Evolutionary conservation across 2,329 filamentous ascomycete species (phyloP).

Genomic region (Phaeophleospora eucalypticola): DNA sequence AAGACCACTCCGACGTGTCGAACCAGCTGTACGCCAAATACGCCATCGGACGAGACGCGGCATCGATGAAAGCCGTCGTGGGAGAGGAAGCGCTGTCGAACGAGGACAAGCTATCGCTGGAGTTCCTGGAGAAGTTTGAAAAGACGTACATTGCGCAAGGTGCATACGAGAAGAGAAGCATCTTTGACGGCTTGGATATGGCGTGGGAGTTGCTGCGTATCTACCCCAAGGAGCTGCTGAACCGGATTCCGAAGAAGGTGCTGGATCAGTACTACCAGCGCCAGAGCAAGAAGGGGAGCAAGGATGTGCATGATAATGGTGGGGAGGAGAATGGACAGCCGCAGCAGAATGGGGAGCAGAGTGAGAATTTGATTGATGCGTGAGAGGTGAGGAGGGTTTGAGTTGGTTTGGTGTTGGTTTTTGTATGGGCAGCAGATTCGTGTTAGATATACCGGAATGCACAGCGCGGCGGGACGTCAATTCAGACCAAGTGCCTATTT

Average conservation of each 20-base stretch:
- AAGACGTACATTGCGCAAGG: conserved; percentile 89
- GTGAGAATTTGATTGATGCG: conserved; percentile 25
- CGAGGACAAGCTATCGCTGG: conserved; percentile 95
- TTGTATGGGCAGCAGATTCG: conserved; percentile 5
- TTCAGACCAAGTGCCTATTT: neutral
- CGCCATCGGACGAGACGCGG: conserved; percentile 95
- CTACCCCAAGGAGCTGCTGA: conserved; percentile 96
- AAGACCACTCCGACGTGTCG: conserved; percentile 96
- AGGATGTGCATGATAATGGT: conserved; percentile 45
- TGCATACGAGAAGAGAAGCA: conserved; percentile 84
- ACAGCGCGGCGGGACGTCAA: neutral
- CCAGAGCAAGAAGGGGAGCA: conserved; percentile 39
- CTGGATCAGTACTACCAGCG: conserved; percentile 51
- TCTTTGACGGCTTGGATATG: conserved; percentile 90
- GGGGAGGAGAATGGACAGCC: conserved; percentile 22
- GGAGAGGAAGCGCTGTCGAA: conserved; percentile 93
- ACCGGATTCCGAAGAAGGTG: conserved; percentile 62
- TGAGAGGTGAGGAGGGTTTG: conserved; percentile 10
- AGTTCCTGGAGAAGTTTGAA: conserved; percentile 99
- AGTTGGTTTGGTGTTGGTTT: neutral
- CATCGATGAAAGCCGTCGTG: conserved; percentile 98
- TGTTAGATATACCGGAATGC: conserved; percentile 8
- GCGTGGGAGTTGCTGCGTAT: conserved; percentile 96
- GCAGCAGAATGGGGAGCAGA: neutral
- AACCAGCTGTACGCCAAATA: conserved; percentile 99